Base-by-base conservation (phyloP, 179 eudicot genomes). In the Kewa caespitosa region DNA sequence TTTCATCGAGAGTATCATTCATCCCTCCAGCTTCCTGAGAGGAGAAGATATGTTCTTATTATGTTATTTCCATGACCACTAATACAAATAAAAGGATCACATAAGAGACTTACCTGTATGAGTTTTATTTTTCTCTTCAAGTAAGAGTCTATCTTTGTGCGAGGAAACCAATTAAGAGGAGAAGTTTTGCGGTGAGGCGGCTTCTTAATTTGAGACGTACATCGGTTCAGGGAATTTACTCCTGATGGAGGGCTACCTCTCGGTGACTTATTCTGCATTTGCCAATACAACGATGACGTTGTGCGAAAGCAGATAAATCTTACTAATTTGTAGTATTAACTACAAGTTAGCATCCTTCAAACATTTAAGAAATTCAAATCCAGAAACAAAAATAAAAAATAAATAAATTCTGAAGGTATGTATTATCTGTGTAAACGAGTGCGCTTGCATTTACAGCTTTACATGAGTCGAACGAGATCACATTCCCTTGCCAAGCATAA, bases 161-260 rank as follows among this genome's bases (percentile, higher is more conserved):
- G 90, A 34, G 97, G 97, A 77, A 90, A 92, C 98, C 98, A 94
- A 77, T 84, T 85, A 72, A 92, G 67, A n/a, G 98, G 98, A 48
- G 98, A 92, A 61, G 83, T 84, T 79, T 88, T 92, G 34, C 97
- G 87, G 59, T 77, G 90, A 57, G 88, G 81, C 8, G 96, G 94
- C 86, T 94, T 94, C 81, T 84, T 90, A 34, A 89, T 90, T 76
- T 90, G 97, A 33, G 94, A 86, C 73, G 96, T 80, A 14, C 83
- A 82, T 76, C 87, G 89, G 83, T 82, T 93, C 15, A 90, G 75
- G 50, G 80, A 74, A 72, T 46, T 86, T 33, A 67, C 60, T 70
- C 82, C 91, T n/a, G 86, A 76, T 48, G 81, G 91, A 50, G 86
- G 85, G 63, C 89, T 82, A 60, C 86, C 94, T 80, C 84, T 90